Conservation (phyloP, 805 yeast genomes). For the Spathaspora gorwiae region DNA sequence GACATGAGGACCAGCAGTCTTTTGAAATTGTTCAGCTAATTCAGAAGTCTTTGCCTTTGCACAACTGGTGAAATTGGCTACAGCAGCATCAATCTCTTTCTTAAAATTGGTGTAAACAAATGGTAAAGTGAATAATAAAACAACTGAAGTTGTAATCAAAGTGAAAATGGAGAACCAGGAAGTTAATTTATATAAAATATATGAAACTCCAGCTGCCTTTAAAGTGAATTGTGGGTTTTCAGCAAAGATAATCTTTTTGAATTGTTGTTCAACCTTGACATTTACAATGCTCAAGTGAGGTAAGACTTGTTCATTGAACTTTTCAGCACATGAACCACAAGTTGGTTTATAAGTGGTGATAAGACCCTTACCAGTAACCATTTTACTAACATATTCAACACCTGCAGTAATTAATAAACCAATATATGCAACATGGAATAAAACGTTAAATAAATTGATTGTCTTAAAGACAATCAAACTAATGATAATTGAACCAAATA, state of each 20-base stretch:
- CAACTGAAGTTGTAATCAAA: conserved; percentile 51
- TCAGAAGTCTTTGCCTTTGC: conserved; percentile 51
- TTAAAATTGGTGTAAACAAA: conserved; percentile 68
- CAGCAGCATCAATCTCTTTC: conserved; percentile 68
- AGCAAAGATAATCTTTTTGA: conserved; percentile 59
- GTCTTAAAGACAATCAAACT: conserved; percentile 55
- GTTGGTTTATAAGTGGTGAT: conserved; percentile 72
- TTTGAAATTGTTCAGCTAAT: conserved; percentile 31
- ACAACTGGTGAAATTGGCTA: conserved; percentile 38
- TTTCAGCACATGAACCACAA: conserved; percentile 27
- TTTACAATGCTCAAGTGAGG: conserved; percentile 41
- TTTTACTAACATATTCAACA: conserved; percentile 72
- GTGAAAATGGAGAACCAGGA: conserved; percentile 72
- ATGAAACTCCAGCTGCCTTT: conserved; percentile 65
- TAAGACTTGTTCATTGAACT: conserved; percentile 32
- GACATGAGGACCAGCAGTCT: conserved; percentile 52
- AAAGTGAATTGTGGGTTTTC: conserved; percentile 69
- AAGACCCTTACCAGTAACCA: conserved; percentile 73
- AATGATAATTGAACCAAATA: conserved; percentile 59
- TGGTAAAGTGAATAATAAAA: conserved; percentile 71
- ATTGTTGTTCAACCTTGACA: conserved; percentile 49
- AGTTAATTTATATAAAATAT: conserved; percentile 64
- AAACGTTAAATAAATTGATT: conserved; percentile 56
- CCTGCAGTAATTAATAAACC: conserved; percentile 56
- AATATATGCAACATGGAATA: conserved; percentile 57